Conservation (phyloP, 108 stramenopile species). For the Phaeodactylum tricornutum region DNA sequence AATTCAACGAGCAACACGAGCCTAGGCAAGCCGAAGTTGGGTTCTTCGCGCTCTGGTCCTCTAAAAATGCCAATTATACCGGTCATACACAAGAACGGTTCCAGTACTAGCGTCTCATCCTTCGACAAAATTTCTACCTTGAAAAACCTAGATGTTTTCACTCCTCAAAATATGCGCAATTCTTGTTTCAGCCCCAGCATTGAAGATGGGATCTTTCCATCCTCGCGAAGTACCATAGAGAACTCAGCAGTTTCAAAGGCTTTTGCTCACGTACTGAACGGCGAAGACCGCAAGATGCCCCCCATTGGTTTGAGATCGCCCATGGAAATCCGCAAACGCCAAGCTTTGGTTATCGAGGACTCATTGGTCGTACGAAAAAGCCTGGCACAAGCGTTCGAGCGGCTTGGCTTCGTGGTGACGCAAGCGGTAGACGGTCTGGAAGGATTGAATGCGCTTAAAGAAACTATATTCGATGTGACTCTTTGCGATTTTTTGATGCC, state of each 20-base stretch:
- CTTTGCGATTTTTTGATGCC: slow-evolving; percentile 81
- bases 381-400: slow-evolving; percentile 35
- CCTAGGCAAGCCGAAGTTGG: neutral
- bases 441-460: slow-evolving; percentile 42
- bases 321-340: neutral
- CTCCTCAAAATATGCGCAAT: neutral
- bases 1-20: neutral
- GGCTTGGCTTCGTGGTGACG: slow-evolving; percentile 44
- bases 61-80: slow-evolving; percentile 1
- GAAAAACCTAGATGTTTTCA: neutral
- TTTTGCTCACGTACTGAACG: no score
- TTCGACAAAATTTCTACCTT: neutral
- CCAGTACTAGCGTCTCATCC: slow-evolving; percentile 1
- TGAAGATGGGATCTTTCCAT: no score
- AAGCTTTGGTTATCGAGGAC: slow-evolving; percentile 54
- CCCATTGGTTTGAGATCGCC: no score
- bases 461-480: slow-evolving; percentile 42
- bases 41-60: neutral
- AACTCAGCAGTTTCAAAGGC: no score
- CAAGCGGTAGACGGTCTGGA: slow-evolving; percentile 65
- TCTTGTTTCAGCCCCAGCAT: neutral
- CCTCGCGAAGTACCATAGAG: no score
- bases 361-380: slow-evolving; percentile 55
- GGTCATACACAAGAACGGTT: neutral
- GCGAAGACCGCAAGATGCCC: neutral